A percentile compares a stretch with the other conserved stretches of the same genome.
Evolutionary conservation across 768 basidiomycete genomes (phyloP).

Genomic region (Epithele typhae): DNA sequence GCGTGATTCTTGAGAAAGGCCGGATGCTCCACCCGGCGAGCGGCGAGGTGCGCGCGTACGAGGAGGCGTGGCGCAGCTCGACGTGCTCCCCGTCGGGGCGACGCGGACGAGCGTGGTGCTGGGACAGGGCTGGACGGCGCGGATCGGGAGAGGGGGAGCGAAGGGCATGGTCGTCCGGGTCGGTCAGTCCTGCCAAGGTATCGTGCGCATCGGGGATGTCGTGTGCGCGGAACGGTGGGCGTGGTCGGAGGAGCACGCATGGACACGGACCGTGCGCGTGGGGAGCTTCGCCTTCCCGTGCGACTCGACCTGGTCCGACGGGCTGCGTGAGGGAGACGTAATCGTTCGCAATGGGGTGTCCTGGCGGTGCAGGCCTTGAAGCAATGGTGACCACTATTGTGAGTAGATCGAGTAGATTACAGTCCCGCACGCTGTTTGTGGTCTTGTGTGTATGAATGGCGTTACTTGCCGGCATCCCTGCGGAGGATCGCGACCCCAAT

Average conservation of each 20-base stretch:
- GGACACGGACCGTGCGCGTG: background rate
- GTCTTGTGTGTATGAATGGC: no score
- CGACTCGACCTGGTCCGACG: background rate
- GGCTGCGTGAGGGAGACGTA: background rate
- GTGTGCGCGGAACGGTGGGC: conserved; percentile 11
- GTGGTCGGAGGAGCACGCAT: conserved; percentile 1
- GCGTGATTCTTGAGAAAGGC: conserved; percentile 11
- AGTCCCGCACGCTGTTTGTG: no score
- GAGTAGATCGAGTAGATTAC: no score
- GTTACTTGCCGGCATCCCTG: no score
- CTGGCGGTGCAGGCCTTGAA: background rate
- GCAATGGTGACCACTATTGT: background rate
- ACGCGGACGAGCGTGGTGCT: background rate
- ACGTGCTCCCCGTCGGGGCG: background rate
- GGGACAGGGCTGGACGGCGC: background rate
- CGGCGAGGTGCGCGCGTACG: conserved; percentile 9
- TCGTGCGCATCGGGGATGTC: conserved; percentile 2
- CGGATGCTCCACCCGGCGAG: conserved; percentile 9
- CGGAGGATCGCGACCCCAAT: no score
- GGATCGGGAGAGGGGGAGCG: background rate
- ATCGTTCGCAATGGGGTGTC: background rate
- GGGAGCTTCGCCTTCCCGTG: conserved; percentile 4
- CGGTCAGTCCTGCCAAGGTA: conserved; percentile 9
- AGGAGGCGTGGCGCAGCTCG: conserved; percentile 12
- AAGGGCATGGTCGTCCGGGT: conserved; percentile 7